These are phyloP conservation scores for Taiwanofungus camphoratus DNA, from an alignment of 1,284 basidiomycete genomes.

Conservation along the genomic window DNA sequence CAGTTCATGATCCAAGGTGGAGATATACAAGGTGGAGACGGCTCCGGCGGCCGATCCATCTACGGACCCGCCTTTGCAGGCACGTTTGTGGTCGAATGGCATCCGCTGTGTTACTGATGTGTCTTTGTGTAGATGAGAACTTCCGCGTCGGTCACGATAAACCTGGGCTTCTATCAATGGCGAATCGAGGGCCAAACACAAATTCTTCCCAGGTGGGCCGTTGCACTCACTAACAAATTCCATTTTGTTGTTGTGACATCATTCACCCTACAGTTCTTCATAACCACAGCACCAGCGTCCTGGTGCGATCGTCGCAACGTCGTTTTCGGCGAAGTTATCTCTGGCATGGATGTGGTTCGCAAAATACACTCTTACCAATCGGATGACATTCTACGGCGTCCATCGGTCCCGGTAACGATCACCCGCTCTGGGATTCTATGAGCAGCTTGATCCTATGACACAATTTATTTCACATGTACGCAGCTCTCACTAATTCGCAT, in stretches of 20 bases:
- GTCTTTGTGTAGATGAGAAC: conserved; percentile 31
- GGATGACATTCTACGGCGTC: conserved; percentile 31
- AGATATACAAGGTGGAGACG: conserved; percentile 42
- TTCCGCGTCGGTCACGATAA: conserved; percentile 37
- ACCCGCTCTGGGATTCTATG: conserved; percentile 16
- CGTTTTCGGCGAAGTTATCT: conserved; percentile 42
- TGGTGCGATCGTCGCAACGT: conserved; percentile 52
- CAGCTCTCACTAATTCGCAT: no score
- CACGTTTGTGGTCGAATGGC: conserved; percentile 10
- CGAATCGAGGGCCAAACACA: conserved; percentile 53
- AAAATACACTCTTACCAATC: conserved; percentile 32
- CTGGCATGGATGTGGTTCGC: conserved; percentile 38
- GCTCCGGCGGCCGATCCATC: conserved; percentile 51
- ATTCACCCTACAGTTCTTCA: conserved; percentile 49
- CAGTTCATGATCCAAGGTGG: conserved; percentile 35
- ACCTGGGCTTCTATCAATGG: conserved; percentile 52
- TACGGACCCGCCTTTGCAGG: conserved; percentile 26
- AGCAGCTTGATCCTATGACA: no score
- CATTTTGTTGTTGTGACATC: neutral
- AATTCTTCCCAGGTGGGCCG: conserved; percentile 45
- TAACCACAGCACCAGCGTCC: conserved; percentile 58
- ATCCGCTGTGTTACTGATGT: neutral
- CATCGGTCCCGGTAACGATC: conserved; percentile 30
- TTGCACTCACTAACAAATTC: neutral
- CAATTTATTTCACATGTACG: no score